These are phyloP conservation scores for Neurospora sp. DNA, from an alignment of 495 filamentous ascomycete species.

Conservation along the genomic window DNA sequence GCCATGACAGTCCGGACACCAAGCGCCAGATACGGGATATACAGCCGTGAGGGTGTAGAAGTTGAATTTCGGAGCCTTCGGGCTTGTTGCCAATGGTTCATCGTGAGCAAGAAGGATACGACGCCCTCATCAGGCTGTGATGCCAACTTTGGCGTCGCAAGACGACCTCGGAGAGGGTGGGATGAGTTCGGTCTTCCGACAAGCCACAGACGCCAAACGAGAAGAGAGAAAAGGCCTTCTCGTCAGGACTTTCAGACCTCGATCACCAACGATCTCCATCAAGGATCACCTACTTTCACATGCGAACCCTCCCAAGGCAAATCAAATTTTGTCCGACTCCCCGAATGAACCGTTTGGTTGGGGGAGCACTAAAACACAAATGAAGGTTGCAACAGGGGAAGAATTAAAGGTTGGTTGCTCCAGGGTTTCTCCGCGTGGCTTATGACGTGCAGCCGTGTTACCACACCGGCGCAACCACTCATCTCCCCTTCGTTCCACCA, in stretches of 20 bases:
- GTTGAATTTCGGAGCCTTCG: constrained; percentile 32
- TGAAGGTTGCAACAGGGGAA: not conserved
- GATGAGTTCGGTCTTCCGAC: not conserved
- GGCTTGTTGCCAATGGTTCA: not conserved
- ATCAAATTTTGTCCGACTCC: not conserved
- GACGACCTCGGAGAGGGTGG: not conserved
- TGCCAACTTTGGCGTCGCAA: not conserved
- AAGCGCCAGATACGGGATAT: constrained; percentile 35
- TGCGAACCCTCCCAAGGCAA: not conserved
- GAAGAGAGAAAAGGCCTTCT: not conserved
- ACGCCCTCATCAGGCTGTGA: not conserved
- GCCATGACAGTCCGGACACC: not conserved
- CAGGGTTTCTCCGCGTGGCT: constrained; percentile 18
- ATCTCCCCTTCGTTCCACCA: not conserved
- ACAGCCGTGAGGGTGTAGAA: constrained; percentile 45
- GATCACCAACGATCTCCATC: not conserved
- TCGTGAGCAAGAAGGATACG: not conserved
- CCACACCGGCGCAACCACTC: not conserved
- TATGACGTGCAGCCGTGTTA: constrained; percentile 14
- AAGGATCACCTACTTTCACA: not conserved
- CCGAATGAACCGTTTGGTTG: not conserved
- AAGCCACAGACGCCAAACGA: not conserved
- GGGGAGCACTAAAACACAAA: not conserved
- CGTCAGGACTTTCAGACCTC: not conserved
- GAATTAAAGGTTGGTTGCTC: not conserved